Conservation (phyloP, 2,329 filamentous ascomycete species). For the Penicillium verrucosum region DNA sequence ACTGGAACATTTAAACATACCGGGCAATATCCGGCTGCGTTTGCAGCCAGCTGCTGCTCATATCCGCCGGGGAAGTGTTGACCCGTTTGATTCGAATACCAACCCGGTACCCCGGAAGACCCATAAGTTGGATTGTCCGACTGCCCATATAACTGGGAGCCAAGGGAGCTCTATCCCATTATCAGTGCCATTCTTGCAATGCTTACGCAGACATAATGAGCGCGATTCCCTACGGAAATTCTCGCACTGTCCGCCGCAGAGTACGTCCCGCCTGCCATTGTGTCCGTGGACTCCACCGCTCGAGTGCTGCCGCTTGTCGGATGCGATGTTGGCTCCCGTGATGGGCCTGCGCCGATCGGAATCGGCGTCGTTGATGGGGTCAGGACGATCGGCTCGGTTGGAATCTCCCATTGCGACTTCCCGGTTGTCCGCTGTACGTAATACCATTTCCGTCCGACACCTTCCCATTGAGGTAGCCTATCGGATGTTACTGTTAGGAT, state of each 20-base stretch:
- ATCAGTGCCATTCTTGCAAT: slow-evolving; percentile 27
- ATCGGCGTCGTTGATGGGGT: slow-evolving; percentile 35
- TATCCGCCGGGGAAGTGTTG: slow-evolving; percentile 8
- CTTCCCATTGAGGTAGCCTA: slow-evolving; percentile 43
- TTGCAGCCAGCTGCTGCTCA: not conserved
- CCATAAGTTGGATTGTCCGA: slow-evolving; percentile 14
- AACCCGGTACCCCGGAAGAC: slow-evolving; percentile 13
- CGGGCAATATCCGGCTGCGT: not conserved
- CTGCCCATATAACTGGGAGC: slow-evolving; percentile 17
- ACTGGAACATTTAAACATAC: slow-evolving; percentile 5
- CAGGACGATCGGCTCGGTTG: slow-evolving; percentile 38
- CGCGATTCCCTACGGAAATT: slow-evolving; percentile 28
- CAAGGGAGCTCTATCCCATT: slow-evolving; percentile 24
- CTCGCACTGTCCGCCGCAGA: slow-evolving; percentile 18
- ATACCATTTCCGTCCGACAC: slow-evolving; percentile 38
- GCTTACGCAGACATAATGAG: slow-evolving; percentile 21
- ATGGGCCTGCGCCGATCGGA: slow-evolving; percentile 27
- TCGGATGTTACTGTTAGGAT: not conserved
- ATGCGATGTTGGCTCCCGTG: slow-evolving; percentile 25
- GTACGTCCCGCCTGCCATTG: slow-evolving; percentile 14
- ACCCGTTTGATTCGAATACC: slow-evolving; percentile 17
- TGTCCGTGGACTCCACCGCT: slow-evolving; percentile 6
- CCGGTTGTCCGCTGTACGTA: slow-evolving; percentile 41
- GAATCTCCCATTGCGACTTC: slow-evolving; percentile 42
- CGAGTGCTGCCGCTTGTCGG: slow-evolving; percentile 23